phyloP scores from a whole-genome alignment of 208 protist species.

The Trypanosoma mega region DNA sequence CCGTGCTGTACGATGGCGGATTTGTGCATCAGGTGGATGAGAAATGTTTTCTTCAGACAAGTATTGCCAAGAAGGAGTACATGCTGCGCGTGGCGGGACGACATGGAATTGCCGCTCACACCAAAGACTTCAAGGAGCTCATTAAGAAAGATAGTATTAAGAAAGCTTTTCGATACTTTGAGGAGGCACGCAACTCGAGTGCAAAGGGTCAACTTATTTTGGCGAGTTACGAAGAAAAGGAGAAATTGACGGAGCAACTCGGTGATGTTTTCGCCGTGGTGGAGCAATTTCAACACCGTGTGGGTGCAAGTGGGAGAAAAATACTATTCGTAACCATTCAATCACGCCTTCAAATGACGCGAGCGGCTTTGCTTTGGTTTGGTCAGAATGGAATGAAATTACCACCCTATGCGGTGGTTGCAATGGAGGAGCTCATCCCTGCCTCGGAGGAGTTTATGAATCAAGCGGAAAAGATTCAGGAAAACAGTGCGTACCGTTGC shows the following conservation, averaged over 20 bases:
- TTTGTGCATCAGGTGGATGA: not conserved
- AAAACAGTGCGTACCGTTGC: conserved; percentile 1
- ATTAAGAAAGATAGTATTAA: not conserved
- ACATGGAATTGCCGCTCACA: conserved; percentile 11
- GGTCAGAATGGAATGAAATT: not conserved
- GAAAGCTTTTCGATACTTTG: not conserved
- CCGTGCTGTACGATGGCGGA: conserved; percentile 16
- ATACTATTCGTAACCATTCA: conserved; percentile 13
- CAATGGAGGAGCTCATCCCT: conserved; percentile 20
- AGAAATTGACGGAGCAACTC: conserved; percentile 1
- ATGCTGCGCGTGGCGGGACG: not conserved
- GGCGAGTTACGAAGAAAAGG: not conserved
- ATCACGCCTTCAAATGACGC: not conserved
- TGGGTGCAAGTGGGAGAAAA: not conserved
- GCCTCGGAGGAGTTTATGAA: conserved; percentile 2
- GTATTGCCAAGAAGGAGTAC: conserved; percentile 5
- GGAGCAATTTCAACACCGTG: not conserved
- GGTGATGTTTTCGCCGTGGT: not conserved
- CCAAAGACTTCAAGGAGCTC: not conserved
- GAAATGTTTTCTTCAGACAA: not conserved
- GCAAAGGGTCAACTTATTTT: not conserved
- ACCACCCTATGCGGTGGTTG: conserved; percentile 8
- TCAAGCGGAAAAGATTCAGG: not conserved
- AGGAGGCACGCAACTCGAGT: too few relatives aligned
- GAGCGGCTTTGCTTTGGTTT: conserved; percentile 12